Evolutionary conservation across 176 grass and related monocot species (phyloP).

Genomic region (Cocos nucifera): DNA sequence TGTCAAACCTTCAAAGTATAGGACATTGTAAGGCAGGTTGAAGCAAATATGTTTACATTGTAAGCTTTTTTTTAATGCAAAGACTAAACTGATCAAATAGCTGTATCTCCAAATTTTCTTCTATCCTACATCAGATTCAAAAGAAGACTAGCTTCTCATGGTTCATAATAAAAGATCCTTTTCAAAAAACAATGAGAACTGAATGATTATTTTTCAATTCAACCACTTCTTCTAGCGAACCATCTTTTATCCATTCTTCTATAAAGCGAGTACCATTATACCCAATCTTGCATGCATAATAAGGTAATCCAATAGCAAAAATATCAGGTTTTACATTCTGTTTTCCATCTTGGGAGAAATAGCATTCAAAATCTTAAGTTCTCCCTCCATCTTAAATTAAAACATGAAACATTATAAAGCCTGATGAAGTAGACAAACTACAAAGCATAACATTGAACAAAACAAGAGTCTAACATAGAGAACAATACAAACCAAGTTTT

Average conservation of each 20-base stretch:
- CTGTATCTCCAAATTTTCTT: constrained; percentile 10
- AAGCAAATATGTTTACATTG: too few species aligned
- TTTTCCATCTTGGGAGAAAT: background rate
- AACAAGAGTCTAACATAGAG: too few species aligned
- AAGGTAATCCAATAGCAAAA: constrained; percentile 10
- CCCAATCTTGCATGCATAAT: constrained; percentile 20
- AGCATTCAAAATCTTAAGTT: constrained; percentile 7
- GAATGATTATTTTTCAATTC: constrained; percentile 7
- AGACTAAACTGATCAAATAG: constrained; percentile 6
- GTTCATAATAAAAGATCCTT: constrained; percentile 6
- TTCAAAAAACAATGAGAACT: constrained; percentile 11
- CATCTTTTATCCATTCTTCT: constrained; percentile 11
- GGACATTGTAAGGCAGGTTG: too few species aligned
- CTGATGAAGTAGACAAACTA: too few species aligned
- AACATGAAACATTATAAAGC: background rate
- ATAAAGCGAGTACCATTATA: constrained; percentile 10
- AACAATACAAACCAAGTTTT: too few species aligned
- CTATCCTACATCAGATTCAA: constrained; percentile 3
- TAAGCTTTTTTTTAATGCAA: background rate
- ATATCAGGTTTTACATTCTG: constrained; percentile 21
- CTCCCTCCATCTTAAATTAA: constrained; percentile 13
- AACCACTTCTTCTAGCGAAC: background rate
- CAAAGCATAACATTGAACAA: too few species aligned
- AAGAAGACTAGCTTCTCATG: constrained; percentile 8
- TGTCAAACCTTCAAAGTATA: too few species aligned